These are phyloP conservation scores for Starmerella geochares DNA, from an alignment of 805 yeast species.

Conservation along the genomic window DNA sequence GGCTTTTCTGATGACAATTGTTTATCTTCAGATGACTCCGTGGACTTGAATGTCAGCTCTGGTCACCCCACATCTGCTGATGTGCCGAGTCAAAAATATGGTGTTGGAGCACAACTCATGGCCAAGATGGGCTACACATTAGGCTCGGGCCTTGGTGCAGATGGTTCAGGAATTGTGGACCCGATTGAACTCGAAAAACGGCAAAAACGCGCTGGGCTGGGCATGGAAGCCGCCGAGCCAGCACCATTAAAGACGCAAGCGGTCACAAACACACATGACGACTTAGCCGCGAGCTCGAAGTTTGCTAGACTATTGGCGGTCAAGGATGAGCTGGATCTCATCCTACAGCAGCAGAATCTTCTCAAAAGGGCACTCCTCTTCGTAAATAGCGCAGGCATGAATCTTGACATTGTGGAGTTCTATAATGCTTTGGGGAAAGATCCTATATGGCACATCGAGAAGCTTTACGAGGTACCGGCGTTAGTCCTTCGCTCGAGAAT, in stretches of 20 bases:
- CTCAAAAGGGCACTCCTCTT: background rate
- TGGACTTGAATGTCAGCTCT: background rate
- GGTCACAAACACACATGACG: background rate
- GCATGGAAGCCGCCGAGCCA: background rate
- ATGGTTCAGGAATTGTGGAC: constrained; percentile 60
- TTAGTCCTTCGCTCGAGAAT: background rate
- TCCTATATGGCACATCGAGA: background rate
- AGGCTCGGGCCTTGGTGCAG: constrained; percentile 76
- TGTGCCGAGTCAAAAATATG: constrained; percentile 39
- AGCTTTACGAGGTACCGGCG: background rate
- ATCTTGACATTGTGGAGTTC: background rate
- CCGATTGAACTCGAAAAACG: constrained; percentile 66
- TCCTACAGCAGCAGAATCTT: background rate
- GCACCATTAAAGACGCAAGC: background rate
- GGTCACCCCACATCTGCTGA: background rate
- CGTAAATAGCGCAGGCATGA: background rate
- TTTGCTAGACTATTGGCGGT: background rate
- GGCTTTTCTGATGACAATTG: background rate
- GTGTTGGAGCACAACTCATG: constrained; percentile 73
- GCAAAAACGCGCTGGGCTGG: constrained; percentile 33
- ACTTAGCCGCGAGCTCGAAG: background rate
- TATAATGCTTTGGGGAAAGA: background rate
- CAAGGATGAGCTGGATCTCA: background rate
- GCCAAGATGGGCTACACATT: constrained; percentile 76
- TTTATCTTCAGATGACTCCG: constrained; percentile 8